A percentile compares a stretch with the other conserved stretches of the same genome.
Evolutionary conservation across 73 alveolate species (phyloP).

Genomic region (Durusdinium trenchii): DNA sequence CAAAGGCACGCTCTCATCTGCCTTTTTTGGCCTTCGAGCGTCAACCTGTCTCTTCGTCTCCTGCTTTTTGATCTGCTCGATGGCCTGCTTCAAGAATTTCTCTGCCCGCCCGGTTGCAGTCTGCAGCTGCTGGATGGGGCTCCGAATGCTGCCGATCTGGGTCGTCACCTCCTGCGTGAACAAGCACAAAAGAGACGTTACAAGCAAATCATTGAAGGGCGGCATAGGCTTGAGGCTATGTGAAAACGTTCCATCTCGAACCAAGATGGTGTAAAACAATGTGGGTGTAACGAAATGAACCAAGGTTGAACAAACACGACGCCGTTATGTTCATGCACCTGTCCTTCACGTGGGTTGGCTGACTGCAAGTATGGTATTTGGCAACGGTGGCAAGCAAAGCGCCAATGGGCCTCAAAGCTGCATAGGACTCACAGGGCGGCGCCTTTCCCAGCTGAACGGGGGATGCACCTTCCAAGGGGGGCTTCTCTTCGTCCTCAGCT

Average conservation of each 20-base stretch:
- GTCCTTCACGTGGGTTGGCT: constrained; percentile 42
- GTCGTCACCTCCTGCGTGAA: constrained; percentile 17
- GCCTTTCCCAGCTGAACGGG: constrained; percentile 22
- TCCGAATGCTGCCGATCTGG: neutral
- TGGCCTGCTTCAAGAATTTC: neutral
- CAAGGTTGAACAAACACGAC: too few species aligned
- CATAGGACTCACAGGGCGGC: constrained; percentile 14
- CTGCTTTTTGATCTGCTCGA: constrained; percentile 2
- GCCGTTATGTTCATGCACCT: too few species aligned
- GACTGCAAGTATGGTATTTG: constrained; percentile 22
- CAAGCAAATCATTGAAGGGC: neutral
- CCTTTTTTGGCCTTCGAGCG: constrained; percentile 30
- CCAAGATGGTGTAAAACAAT: neutral
- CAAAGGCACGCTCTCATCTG: neutral
- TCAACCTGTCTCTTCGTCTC: neutral
- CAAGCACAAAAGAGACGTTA: neutral
- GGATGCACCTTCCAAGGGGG: too few species aligned
- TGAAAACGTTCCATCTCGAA: neutral
- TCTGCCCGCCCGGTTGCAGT: neutral
- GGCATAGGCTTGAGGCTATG: neutral
- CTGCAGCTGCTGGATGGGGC: constrained; percentile 9
- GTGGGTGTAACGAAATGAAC: neutral
- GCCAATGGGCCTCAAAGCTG: neutral
- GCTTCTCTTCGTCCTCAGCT: neutral
- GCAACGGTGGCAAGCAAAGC: neutral